These are phyloP conservation scores for Asclepias syriaca DNA, from an alignment of 257 asterid species.

Conservation along the genomic window DNA sequence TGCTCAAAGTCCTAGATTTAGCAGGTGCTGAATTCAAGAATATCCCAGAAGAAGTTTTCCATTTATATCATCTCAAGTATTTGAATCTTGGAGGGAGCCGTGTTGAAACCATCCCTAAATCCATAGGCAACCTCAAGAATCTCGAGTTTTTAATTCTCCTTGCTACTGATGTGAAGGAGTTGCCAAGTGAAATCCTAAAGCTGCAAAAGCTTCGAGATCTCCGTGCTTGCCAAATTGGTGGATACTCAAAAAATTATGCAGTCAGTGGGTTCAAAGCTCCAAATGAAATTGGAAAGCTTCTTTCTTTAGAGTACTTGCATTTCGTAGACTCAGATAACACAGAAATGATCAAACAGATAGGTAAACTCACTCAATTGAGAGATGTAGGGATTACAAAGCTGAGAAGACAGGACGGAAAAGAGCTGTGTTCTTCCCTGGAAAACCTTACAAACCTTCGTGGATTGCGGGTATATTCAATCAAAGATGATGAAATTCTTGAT, in stretches of 20 bases:
- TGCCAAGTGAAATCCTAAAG: slow-evolving; percentile 10
- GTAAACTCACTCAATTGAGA: slow-evolving; percentile 11
- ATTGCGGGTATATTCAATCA: background rate
- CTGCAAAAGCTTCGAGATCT: background rate
- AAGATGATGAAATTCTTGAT: slow-evolving; percentile 11
- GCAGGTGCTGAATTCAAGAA: background rate
- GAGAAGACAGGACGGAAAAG: background rate
- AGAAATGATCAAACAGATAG: background rate
- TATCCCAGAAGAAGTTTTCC: slow-evolving; percentile 9
- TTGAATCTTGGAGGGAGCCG: background rate
- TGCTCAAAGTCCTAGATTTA: slow-evolving; percentile 7
- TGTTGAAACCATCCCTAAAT: slow-evolving; percentile 2
- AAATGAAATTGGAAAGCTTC: background rate
- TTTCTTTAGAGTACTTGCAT: no score
- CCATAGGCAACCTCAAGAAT: slow-evolving; percentile 13
- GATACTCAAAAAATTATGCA: background rate
- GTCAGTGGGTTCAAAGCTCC: slow-evolving; percentile 2
- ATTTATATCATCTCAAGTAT: background rate
- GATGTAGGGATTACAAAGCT: slow-evolving; percentile 6
- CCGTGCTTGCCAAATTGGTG: background rate
- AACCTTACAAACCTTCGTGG: slow-evolving; percentile 7
- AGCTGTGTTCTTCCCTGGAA: background rate
- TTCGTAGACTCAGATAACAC: no score
- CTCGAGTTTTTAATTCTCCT: slow-evolving; percentile 8
- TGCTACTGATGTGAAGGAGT: slow-evolving; percentile 3